Evolutionary conservation across 306 rosid genomes (phyloP), one percentile per base, ranked within the genome.

Genomic region (Quercus bicolor): DNA sequence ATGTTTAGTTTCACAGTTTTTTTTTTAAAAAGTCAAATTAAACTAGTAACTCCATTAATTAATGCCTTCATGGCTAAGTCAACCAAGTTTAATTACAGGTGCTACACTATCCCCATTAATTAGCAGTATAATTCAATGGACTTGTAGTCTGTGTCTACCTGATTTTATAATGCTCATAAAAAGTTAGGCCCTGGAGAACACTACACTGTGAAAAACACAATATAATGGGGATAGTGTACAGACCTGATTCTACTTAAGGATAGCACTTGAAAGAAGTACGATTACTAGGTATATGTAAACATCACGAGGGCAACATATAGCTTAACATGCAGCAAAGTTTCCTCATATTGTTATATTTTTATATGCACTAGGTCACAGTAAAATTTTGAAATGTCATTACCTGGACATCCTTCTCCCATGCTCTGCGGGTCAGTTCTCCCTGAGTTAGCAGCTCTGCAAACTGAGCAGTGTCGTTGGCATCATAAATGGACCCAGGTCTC

Each of bases 351-450:
- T 15, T 53, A 75, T 16, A 71, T 74, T 40, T 68, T 56, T 33
- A 60, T 24, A 20, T 73, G 26, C n/a, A 78, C 24, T n/a, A 68
- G 40, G 69, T 55, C 60, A 76, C 72, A 1, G 59, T 70, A 82
- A 77, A 19, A 51, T 73, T 74, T 7, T 40, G 29, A 23, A 43
- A 74, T 75, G 31, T 74, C 72, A 75, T 81, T 80, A 93, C 98
- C 97, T 95, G 99, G 1, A 96, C 99, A 86, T 96, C 99, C 89
- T 89, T 96, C 80, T 93, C 97, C 99, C 99, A 93, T 68, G 99
- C 99, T 83, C 97, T 85, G 56, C 97, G 93, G 75, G 99, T 96
- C 86, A 96, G 87, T 79, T 96, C 99, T 45, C 99, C 99, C 86
- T 96, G 99, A 70, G 99, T 96, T 85, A 96, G 85, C 83, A 96